Base-by-base conservation (phyloP, 768 basidiomycete genomes). In the Leccinum subgranulosum region DNA sequence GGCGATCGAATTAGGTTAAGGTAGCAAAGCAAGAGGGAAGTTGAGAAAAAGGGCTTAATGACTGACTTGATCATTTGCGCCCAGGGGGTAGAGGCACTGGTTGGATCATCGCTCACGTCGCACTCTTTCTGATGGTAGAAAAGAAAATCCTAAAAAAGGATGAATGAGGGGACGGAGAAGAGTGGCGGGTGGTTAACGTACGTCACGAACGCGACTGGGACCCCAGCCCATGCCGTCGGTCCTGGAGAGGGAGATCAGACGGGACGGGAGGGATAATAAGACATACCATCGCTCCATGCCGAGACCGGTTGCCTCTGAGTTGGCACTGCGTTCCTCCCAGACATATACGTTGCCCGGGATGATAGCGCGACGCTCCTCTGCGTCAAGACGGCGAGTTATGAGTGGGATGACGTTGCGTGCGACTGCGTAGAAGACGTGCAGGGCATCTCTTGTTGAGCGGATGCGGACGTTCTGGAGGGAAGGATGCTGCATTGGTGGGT, bases 261-360 rank as follows among this genome's bases (percentile, higher is more conserved):
- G 5, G 19, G 19, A 43, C 41, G 41, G 11, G 10, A 11, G 17
- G n/a, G 41, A 43, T 5, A 19, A 4, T 3, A 29, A 31, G 46
- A 68, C 76, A 36, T 66, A 84, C 86, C 91, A 91, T 71, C 90
- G 80, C 64, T 92, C 91, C 86, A 93, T 93, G 36, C 90, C 90
- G 49, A 91, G 81, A 14, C 90, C 90, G 10, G 89, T 88, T 53
- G 80, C 77, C 67, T 90, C 89, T n/a, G 87, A 84, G 68, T 88
- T 90, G 7, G 90, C 87, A 25, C 87, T 87, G 60, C 90, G 86
- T 64, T 93, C 90, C 69, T 93, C 90, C 90, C 91, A 93, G 59
- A 92, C 88, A 64, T 91, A 92, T 23, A 92, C 88, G 63, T 89
- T 89, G 25, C 90, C 90, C 0, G 90, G 81, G 17, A 79, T 63